Evolutionary conservation across 495 filamentous ascomycete genomes (phyloP), one percentile per base, ranked within the genome.

Genomic region (Lasiosphaeria ovina): DNA sequence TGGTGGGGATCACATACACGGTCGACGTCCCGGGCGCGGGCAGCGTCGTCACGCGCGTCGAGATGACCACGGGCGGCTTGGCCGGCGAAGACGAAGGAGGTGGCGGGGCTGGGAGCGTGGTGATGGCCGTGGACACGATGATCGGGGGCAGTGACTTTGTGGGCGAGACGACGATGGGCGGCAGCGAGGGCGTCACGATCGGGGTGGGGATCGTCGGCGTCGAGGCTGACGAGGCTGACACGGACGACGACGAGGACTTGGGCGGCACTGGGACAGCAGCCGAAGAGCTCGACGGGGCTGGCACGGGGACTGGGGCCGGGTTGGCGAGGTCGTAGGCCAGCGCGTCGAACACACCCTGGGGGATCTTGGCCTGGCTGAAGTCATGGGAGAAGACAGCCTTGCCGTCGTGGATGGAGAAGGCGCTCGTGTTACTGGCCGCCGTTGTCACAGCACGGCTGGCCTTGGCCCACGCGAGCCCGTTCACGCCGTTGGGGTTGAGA

Each of bases 401-500:
- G 40, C 49, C 65, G 57, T 69, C 69, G 57, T 73, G 70, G 49
- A 60, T 60, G 38, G 56, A 50, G 54, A 73, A 66, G 12, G 62
- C 50, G 62, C 62, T 68, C 36, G 64, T 58, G 64, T 73, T 73
- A 59, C 61, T 67, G 49, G 58, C 52, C 6, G 69, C 47, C 9
- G 62, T 62, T 7, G 58, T 44, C 1, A 66, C 63, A 1, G 57
- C 64, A 16, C 34, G 51, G 36, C 55, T 60, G 12, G 60, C 45
- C 34, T 69, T 73, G 57, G 68, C 70, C 62, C 65, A 73, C 12
- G 64, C 70, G 11, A 73, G 56, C 1, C 38, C 65, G 51, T 67
- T 69, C 17, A 48, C 54, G 31, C 70, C 68, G 48, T 69, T 70
- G 14, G 73, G 70, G 59, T 76, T 63, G 9, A 76, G 57, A 3